Evolutionary conservation across 2,329 filamentous ascomycete genomes (phyloP).

Genomic region (Blastomyces percursus): DNA sequence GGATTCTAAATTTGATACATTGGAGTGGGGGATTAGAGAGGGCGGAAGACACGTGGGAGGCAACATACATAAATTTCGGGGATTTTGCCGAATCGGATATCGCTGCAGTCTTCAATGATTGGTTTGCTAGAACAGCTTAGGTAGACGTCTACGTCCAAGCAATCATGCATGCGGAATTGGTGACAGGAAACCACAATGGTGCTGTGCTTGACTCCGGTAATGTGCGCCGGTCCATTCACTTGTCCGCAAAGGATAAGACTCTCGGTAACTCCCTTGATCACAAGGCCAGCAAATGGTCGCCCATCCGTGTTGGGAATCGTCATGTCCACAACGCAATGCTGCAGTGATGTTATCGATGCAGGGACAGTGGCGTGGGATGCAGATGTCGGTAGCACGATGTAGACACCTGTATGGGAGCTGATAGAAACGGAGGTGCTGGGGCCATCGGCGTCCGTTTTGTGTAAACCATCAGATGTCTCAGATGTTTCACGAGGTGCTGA

Average conservation of each 20-base stretch:
- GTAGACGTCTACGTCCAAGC: constrained; percentile 69
- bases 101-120: constrained; percentile 82
- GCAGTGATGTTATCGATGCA: constrained; percentile 59
- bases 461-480: not conserved
- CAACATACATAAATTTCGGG: constrained; percentile 56
- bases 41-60: not conserved
- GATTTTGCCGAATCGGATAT: constrained; percentile 67
- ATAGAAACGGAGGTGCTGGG: constrained; percentile 32
- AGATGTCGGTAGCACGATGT: constrained; percentile 65
- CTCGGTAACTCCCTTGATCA: constrained; percentile 56
- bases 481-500: not conserved
- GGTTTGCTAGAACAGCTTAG: constrained; percentile 70
- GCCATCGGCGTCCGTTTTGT: not conserved
- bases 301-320: constrained; percentile 49
- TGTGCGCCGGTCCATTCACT: constrained; percentile 69
- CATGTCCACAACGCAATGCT: constrained; percentile 68
- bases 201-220: constrained; percentile 62
- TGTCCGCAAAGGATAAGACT: constrained; percentile 68
- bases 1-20: not conserved
- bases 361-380: constrained; percentile 61
- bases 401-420: constrained; percentile 53
- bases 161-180: constrained; percentile 92
- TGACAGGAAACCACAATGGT: constrained; percentile 67
- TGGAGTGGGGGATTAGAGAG: not conserved
- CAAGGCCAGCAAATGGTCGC: constrained; percentile 58